A percentile compares a stretch with the other conserved stretches of the same genome.
These are phyloP conservation scores for Onygena corvina DNA, from an alignment of 2,329 filamentous ascomycete species.

Conservation along the genomic window DNA sequence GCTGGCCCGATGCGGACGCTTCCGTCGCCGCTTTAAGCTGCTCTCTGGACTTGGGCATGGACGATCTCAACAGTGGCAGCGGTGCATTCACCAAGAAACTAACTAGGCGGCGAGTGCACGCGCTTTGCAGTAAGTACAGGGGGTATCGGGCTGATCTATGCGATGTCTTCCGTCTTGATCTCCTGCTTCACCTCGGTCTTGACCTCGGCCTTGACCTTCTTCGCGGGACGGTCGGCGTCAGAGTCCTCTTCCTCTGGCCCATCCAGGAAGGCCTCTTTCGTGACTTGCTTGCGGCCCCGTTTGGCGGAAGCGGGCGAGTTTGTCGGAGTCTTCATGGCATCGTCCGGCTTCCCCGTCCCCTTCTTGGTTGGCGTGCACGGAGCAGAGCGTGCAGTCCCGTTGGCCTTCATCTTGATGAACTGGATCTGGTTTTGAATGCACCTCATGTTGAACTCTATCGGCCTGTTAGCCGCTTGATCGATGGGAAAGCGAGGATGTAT, in stretches of 20 bases:
- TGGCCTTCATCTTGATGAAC: not conserved
- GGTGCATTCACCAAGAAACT: no score
- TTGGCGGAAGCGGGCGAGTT: constrained; percentile 2
- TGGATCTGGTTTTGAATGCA: constrained; percentile 3
- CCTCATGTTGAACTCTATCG: not conserved
- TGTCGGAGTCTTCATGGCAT: not conserved
- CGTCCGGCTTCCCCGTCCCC: not conserved
- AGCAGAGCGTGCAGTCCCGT: not conserved
- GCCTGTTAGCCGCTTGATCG: not conserved
- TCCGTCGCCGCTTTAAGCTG: not conserved
- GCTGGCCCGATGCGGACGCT: not conserved
- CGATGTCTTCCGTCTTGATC: not conserved
- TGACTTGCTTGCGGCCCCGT: not conserved
- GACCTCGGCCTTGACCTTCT: not conserved
- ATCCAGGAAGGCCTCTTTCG: no score
- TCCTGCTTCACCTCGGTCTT: not conserved
- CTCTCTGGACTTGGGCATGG: no score
- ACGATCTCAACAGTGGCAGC: no score
- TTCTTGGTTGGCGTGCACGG: not conserved
- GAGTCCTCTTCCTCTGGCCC: not conserved
- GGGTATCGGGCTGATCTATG: not conserved
- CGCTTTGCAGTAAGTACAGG: no score
- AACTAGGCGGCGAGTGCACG: no score
- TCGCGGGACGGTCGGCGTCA: not conserved
- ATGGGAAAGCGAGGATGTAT: not conserved